Percentiles rank a stretch among this genome's conserved stretches.
phyloP scores from a whole-genome alignment of 164 flowering plant species.

The Pachysandra terminalis region DNA sequence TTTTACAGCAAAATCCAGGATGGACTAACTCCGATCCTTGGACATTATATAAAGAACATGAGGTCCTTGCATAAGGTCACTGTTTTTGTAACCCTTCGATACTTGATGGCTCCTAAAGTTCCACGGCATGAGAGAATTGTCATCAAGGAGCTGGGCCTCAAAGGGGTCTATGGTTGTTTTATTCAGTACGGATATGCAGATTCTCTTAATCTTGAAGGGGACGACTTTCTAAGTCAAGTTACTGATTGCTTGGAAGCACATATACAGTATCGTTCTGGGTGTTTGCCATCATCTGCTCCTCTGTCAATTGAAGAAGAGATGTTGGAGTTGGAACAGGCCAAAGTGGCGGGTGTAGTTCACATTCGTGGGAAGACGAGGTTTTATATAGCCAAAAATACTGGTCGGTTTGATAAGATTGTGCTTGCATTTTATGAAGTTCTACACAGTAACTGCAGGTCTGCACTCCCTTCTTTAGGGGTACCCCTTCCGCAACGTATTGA shows the following conservation, averaged over 20 bases:
- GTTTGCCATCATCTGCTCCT: conserved; percentile 5
- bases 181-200: conserved; percentile 79
- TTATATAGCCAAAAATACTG: conserved; percentile 38
- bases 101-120: conserved; percentile 68
- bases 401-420: conserved; percentile 61
- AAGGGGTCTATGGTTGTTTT: conserved; percentile 60
- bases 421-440: conserved; percentile 69
- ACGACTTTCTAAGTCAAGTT: conserved; percentile 50
- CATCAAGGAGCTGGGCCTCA: conserved; percentile 41
- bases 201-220: conserved; percentile 49
- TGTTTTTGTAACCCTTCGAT: conserved; percentile 60
- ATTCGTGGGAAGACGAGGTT: conserved; percentile 75
- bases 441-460: conserved; percentile 71
- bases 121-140: conserved; percentile 53
- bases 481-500: conserved; percentile 60
- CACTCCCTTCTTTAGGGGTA: conserved; percentile 58
- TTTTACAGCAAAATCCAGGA: conserved; percentile 72
- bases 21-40: conserved; percentile 71
- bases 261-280: conserved; percentile 18
- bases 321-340: conserved; percentile 44
- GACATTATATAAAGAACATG: conserved; percentile 73
- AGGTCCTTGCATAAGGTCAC: conserved; percentile 65
- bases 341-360: conserved; percentile 56
- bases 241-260: conserved; percentile 31
- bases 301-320: conserved; percentile 37